These are phyloP conservation scores for Diaporthe sp. DNA, from an alignment of 2,329 filamentous ascomycete species.

Conservation along the genomic window DNA sequence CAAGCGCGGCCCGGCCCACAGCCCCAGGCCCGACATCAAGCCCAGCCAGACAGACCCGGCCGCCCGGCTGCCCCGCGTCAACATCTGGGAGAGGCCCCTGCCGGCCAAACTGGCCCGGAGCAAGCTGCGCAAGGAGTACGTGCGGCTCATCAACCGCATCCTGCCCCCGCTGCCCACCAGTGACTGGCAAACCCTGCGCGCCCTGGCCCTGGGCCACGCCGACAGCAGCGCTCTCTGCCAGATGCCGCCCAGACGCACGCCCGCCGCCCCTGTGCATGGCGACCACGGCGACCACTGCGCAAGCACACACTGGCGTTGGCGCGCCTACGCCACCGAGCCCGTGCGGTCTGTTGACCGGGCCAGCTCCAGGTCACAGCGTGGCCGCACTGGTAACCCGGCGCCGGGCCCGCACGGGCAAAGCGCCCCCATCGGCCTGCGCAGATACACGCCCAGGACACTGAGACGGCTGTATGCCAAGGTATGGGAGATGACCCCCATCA, in stretches of 20 bases:
- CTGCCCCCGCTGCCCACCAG: slow-evolving; percentile 67
- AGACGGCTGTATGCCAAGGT: slow-evolving; percentile 62
- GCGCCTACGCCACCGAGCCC: slow-evolving; percentile 56
- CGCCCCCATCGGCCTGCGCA: slow-evolving; percentile 51
- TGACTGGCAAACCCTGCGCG: slow-evolving; percentile 70
- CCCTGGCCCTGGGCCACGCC: slow-evolving; percentile 60
- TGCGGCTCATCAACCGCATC: slow-evolving; percentile 57
- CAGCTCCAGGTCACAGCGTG: slow-evolving; percentile 52
- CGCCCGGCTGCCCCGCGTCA: slow-evolving; percentile 56
- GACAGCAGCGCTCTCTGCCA: slow-evolving; percentile 51
- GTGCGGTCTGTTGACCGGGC: slow-evolving; percentile 56
- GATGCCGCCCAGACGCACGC: slow-evolving; percentile 54
- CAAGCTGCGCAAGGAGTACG: slow-evolving; percentile 65
- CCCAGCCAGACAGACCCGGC: slow-evolving; percentile 53
- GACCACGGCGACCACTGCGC: neutral
- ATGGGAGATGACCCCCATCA: slow-evolving; percentile 61
- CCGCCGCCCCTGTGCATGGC: slow-evolving; percentile 44
- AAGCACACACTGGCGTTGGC: slow-evolving; percentile 58
- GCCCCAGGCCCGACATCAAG: slow-evolving; percentile 49
- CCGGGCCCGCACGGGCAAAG: slow-evolving; percentile 53
- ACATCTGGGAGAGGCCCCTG: slow-evolving; percentile 65
- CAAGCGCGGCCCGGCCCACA: slow-evolving; percentile 47
- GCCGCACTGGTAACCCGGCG: slow-evolving; percentile 53
- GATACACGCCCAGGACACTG: slow-evolving; percentile 58
- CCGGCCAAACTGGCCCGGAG: slow-evolving; percentile 55